These are phyloP conservation scores for Coelastrella sp. DNA, from an alignment of 139 green algal genomes.

Conservation along the genomic window DNA sequence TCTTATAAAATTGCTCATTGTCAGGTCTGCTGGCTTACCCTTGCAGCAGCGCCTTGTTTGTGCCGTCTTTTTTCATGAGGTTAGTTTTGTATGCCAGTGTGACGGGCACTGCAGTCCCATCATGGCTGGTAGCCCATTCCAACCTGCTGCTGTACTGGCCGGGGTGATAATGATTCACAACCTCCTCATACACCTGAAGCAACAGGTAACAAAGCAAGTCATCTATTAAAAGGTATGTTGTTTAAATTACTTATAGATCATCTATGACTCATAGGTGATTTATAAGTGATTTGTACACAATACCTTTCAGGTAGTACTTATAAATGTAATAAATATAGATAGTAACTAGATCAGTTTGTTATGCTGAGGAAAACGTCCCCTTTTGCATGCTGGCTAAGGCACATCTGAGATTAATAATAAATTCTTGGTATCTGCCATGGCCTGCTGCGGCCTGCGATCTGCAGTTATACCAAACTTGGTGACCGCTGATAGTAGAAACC, in stretches of 20 bases:
- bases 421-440: neutral
- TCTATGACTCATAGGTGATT: too few relatives aligned
- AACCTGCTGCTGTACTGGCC: neutral
- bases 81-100: conserved; percentile 26
- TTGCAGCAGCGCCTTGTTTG: conserved; percentile 29
- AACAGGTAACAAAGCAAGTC: neutral
- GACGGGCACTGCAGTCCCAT: conserved; percentile 24
- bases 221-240: neutral
- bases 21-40: neutral
- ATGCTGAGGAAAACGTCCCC: too few relatives aligned
- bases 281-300: too few relatives aligned
- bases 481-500: too few relatives aligned
- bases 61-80: conserved; percentile 3
- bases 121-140: conserved; percentile 16
- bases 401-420: neutral
- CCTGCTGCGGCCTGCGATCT: neutral
- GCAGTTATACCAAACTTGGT: neutral
- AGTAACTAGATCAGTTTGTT: too few relatives aligned
- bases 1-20: neutral
- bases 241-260: too few relatives aligned
- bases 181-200: conserved; percentile 13
- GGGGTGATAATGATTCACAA: neutral
- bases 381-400: too few relatives aligned
- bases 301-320: too few relatives aligned
- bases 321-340: too few relatives aligned